Evolutionary conservation across 148 eudicot genomes (phyloP), one percentile per base, ranked within the genome.

Genomic region (Silene conica): DNA sequence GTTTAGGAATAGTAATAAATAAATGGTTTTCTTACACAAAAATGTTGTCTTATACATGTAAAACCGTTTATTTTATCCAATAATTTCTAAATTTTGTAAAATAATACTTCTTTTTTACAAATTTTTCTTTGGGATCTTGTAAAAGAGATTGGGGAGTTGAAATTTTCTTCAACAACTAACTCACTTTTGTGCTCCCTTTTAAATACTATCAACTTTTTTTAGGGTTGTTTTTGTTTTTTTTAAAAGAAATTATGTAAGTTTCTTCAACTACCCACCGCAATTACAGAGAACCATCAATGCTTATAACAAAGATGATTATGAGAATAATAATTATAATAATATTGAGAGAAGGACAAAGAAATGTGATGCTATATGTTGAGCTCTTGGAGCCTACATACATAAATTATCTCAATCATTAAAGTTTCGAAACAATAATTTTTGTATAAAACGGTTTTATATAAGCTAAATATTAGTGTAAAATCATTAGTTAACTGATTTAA

Each of bases 251-350:
- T 80, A 80, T 85, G 76, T 75, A 65, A 80, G 66, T 77, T 69
- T 73, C 50, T 76, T 70, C 84, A 85, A 85, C 83, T 19, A 82
- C 85, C 87, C 86, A 79, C 86, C 85, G 82, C 76, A 72, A 65
- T 78, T 78, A 58, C 55, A 72, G 75, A 74, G 50, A 46, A 19
- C 23, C 45, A 65, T 72, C 25, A 72, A 78, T 78, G 76, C 76
- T 64, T 72, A 38, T 66, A 25, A 22, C 9, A 25, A 43, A 5
- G 7, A 5, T 11, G 13, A 67, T 9, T 43, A n/a, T 18, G 2
- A 43, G 26, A 45, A 67, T 21, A 45, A 67, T 21, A 45, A 20
- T 43, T 20, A 20, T 10, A n/a, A 20, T 10, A n/a, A 13, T 28
- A 46, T 45, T 45, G 8, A 8, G 31, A 20, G 9, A 5, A 48